phyloP scores from a whole-genome alignment of 306 rosid species.

The Prosopis cineraria region DNA sequence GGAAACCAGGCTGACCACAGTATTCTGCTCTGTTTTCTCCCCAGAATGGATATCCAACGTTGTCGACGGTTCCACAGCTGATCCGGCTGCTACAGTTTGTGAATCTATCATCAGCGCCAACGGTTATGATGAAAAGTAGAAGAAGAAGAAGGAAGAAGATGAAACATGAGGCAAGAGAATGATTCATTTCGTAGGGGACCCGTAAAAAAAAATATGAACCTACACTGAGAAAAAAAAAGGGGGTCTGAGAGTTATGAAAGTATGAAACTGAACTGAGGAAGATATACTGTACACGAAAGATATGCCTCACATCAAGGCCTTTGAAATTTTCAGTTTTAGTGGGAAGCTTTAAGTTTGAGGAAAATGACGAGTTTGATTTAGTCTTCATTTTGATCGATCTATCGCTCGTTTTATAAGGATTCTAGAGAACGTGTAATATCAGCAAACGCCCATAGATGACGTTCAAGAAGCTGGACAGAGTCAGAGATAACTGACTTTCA shows the following conservation, averaged over 20 bases:
- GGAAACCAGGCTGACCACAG: not conserved
- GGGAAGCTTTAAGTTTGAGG: not conserved
- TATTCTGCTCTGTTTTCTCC: constrained; percentile 1
- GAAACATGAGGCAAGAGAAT: not conserved
- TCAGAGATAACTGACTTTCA: not conserved
- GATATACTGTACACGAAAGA: no score
- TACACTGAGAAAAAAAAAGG: not conserved
- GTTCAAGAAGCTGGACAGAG: not conserved
- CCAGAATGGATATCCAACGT: constrained; percentile 18
- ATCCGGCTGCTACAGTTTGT: not conserved
- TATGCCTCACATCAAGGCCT: not conserved
- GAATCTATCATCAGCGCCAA: not conserved
- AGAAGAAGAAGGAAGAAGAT: not conserved
- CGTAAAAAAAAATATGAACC: not conserved
- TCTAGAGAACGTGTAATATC: not conserved
- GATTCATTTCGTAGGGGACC: not conserved
- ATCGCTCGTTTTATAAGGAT: no score
- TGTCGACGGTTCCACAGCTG: not conserved
- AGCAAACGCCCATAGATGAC: not conserved
- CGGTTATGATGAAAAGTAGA: not conserved
- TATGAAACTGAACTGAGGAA: not conserved
- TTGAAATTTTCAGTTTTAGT: not conserved
- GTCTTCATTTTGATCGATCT: no score
- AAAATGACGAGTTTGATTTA: not conserved
- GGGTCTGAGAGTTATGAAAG: not conserved